Conservation (phyloP, 1,139 yeast species). For the Candida glucosophila region DNA sequence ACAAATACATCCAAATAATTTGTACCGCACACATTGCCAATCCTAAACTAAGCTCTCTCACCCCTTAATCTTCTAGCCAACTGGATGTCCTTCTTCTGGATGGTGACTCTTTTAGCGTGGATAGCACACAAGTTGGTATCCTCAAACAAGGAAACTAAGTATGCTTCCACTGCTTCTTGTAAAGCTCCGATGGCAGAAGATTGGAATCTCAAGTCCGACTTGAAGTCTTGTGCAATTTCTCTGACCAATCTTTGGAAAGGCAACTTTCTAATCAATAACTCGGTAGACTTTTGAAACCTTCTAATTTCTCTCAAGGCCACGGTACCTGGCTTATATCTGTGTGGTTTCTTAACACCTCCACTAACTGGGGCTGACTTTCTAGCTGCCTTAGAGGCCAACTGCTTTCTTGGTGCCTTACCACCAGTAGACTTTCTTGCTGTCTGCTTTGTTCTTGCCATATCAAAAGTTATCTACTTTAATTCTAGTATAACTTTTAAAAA, state of each 20-base stretch:
- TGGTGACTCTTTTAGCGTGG: conserved; percentile 47
- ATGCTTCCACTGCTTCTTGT: conserved; percentile 47
- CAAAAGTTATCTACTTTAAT: conserved; percentile 5
- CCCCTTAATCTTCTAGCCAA: conserved; percentile 50
- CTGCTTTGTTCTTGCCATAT: conserved; percentile 47
- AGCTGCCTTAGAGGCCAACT: conserved; percentile 46
- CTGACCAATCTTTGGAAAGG: conserved; percentile 44
- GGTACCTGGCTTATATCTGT: conserved; percentile 50
- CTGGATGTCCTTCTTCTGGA: conserved; percentile 46
- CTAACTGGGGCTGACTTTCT: conserved; percentile 46
- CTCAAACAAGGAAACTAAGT: conserved; percentile 42
- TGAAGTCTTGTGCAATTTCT: conserved; percentile 43
- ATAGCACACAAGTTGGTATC: conserved; percentile 48
- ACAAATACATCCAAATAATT: too few species aligned
- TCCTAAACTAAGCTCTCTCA: too few species aligned
- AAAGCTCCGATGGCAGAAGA: conserved; percentile 45
- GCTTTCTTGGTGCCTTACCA: conserved; percentile 49
- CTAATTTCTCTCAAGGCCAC: conserved; percentile 49
- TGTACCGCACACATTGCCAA: too few species aligned
- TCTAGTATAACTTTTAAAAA: neutral
- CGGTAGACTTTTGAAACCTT: conserved; percentile 46
- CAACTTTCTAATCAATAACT: conserved; percentile 43
- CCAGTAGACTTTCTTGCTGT: conserved; percentile 49
- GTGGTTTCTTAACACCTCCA: conserved; percentile 47
- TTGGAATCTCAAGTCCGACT: conserved; percentile 44